Conservation (phyloP, 2,329 filamentous ascomycete species). For the Falciphora oryzae region DNA sequence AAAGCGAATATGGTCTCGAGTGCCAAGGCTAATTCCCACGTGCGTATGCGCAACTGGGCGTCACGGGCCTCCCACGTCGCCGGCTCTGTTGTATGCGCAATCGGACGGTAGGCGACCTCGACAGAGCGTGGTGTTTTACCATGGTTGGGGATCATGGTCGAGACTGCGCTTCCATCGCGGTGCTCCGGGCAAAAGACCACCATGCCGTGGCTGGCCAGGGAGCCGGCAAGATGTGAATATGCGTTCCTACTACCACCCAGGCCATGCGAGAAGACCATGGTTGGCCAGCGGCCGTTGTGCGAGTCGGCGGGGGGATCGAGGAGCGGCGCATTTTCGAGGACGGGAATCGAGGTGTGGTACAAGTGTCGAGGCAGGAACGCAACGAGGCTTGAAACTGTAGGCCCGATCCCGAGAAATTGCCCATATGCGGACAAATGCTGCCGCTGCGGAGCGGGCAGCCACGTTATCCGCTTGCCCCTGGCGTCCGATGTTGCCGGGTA, state of each 20-base stretch:
- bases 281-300: conserved; percentile 60
- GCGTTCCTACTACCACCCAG: conserved; percentile 75
- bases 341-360: conserved; percentile 68
- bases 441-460: conserved; percentile 73
- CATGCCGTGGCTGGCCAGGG: conserved; percentile 73
- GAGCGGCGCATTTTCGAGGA: conserved; percentile 63
- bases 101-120: conserved; percentile 41
- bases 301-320: conserved; percentile 37
- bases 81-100: conserved; percentile 57
- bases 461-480: conserved; percentile 57
- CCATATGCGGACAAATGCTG: conserved; percentile 71
- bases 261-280: conserved; percentile 81
- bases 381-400: conserved; percentile 50
- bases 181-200: conserved; percentile 80
- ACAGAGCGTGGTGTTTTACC: conserved; percentile 27
- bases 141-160: conserved; percentile 62
- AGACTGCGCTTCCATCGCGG: conserved; percentile 71
- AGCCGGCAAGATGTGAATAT: conserved; percentile 77
- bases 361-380: conserved; percentile 65
- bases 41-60: conserved; percentile 64
- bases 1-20: conserved; percentile 64
- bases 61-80: conserved; percentile 64
- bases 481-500: conserved; percentile 61
- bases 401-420: conserved; percentile 64
- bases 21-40: conserved; percentile 72